Evolutionary conservation across 352 stramenopile genomes (phyloP), one percentile per base, ranked within the genome.

Genomic region (Phytophthora sojae): DNA sequence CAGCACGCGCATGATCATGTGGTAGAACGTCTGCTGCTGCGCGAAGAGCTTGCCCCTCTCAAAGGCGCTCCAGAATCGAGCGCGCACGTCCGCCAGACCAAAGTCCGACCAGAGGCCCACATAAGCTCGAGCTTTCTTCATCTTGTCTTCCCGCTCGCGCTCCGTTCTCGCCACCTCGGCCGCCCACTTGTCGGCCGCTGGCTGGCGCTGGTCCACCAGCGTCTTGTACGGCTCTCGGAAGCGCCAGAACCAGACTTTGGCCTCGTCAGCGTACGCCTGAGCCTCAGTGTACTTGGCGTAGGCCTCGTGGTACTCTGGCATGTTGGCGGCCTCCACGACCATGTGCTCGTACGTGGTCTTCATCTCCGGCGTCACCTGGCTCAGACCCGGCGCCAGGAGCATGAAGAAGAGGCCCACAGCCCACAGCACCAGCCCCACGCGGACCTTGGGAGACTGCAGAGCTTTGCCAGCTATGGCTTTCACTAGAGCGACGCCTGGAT

Each of bases 181-280:
- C 35, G 84, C 81, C 77, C 83, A 91, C 64, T 84, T 85, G 77
- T 93, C 79, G 1, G 83, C 88, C 7, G 83, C 58, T 6, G 62
- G 61, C 62, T 95, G 85, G 0, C 82, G 85, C 52, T 89, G 67
- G 42, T 79, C 61, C 49, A 95, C 86, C 30, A 86, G 57, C 23
- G 71, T 71, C 52, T 76, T 81, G 75, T 90, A 90, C n/a, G 88
- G 87, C 64, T 94, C 87, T 15, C 89, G 86, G 62, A 94, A 89
- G 8, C 88, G 86, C 88, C 88, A 95, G 74, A 96, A 95, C 88
- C 88, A 96, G 17, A 95, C 89, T 64, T 94, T 94, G 42, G 83
- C 85, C 44, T 93, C 82, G 32, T 94, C 77, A 21, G 83, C 75
- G 55, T 86, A 79, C 7, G 76, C 59, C 49, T 94, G 82, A 14